Conservation (phyloP, 805 yeast genomes). For the Lipomyces kockii region DNA sequence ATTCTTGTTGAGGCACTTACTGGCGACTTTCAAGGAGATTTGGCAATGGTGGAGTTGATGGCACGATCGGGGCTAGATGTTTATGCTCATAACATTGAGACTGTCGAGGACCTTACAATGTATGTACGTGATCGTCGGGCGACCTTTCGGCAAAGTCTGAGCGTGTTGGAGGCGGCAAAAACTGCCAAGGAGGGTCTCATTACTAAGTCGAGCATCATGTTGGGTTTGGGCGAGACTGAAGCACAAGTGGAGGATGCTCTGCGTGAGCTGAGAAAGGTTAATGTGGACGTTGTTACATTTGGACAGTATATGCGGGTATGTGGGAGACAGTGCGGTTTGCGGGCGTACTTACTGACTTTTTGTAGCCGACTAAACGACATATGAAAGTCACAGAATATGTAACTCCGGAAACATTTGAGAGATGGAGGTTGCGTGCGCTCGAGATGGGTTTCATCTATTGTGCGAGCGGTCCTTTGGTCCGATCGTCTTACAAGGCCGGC, state of each 20-base stretch:
- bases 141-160: slow-evolving; percentile 83
- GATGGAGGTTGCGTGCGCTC: slow-evolving; percentile 84
- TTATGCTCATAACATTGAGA: slow-evolving; percentile 95
- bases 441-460: slow-evolving; percentile 93
- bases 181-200: slow-evolving; percentile 70
- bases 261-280: slow-evolving; percentile 70
- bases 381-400: slow-evolving; percentile 97
- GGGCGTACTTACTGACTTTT: slow-evolving; percentile 41
- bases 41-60: slow-evolving; percentile 75
- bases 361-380: slow-evolving; percentile 98
- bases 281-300: slow-evolving; percentile 94
- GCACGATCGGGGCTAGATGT: slow-evolving; percentile 92
- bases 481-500: slow-evolving; percentile 98
- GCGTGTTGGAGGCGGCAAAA: slow-evolving; percentile 82
- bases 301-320: slow-evolving; percentile 71
- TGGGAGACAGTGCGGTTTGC: not conserved
- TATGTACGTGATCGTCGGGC: slow-evolving; percentile 96
- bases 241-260: slow-evolving; percentile 81
- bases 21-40: slow-evolving; percentile 94
- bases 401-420: slow-evolving; percentile 90
- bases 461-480: slow-evolving; percentile 95
- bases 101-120: slow-evolving; percentile 94
- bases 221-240: slow-evolving; percentile 96
- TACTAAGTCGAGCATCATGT: slow-evolving; percentile 94
- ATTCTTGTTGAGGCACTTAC: slow-evolving; percentile 90